Base-by-base conservation (phyloP, 495 filamentous ascomycete species). In the Aeminium ludgeri region DNA sequence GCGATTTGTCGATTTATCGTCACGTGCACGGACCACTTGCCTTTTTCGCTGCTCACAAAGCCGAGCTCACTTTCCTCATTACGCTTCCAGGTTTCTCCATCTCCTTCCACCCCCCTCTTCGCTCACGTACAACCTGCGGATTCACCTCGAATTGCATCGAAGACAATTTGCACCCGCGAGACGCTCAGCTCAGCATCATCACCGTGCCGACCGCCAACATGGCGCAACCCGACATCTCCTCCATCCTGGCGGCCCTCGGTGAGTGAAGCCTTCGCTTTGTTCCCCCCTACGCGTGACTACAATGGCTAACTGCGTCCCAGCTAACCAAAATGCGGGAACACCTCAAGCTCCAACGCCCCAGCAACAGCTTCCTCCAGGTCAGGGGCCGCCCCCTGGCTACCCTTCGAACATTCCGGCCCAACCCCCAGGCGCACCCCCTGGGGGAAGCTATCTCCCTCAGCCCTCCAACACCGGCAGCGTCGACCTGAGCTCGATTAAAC, bases 401-500 rank as follows among this genome's bases (percentile, higher is more conserved):
- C 38, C 38, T 6, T 25, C 41, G 15, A 18, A 16, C 23, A 33
- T 49, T 12, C 40, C 40, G 1, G 27, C 28, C 1, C 41, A 41
- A 13, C 43, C 38, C n/a, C 38, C 38, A 3, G 42, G 38, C 23
- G 48, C 38, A 19, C 45, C 59, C 33, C 61, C 63, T 33, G 51
- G 37, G 6, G 61, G 30, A 18, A 38, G 40, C 2, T 51, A 51
- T 20, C 60, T 82, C 20, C 82, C 82, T 0, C 78, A 76, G 47
- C 80, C 81, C 6, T 68, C 71, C 19, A 67, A 64, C 15, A 74
- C 76, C 16, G 82, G 80, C 8, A 77, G 65, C 38, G 64, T 84
- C 38, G 83, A 89, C 51, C 56, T 89, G 28, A 82, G 74, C 57
- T 65, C 69, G 8, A 80, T 86, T 52, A 78, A 76, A 50, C 80